phyloP scores from a whole-genome alignment of 305 asterid species.

The Fraxinus greggii region DNA sequence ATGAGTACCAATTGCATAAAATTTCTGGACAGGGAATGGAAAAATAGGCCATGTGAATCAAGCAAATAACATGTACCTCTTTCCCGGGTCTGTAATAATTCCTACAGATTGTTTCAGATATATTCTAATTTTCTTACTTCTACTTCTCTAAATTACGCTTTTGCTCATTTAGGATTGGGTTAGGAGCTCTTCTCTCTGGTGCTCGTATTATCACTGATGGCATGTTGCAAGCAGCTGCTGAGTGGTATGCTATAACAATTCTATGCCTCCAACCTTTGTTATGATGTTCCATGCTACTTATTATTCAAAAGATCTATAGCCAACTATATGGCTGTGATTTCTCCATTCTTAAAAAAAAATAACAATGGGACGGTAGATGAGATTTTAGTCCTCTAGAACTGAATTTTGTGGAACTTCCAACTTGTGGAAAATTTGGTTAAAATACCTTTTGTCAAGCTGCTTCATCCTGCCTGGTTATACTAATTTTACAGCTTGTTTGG shows the following conservation, averaged over 20 bases:
- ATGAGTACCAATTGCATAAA: slow-evolving; percentile 15
- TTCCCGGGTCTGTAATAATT: slow-evolving; percentile 65
- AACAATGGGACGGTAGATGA: background rate
- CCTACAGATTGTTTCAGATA: background rate
- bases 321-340: background rate
- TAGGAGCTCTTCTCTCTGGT: too few relatives aligned
- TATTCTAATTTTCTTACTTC: too few relatives aligned
- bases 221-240: too few relatives aligned
- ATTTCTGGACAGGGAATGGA: slow-evolving; percentile 66
- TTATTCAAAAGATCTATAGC: background rate
- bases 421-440: background rate
- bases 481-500: background rate
- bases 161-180: background rate
- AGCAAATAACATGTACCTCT: slow-evolving; percentile 98
- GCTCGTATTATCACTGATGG: too few relatives aligned
- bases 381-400: background rate
- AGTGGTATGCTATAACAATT: too few relatives aligned
- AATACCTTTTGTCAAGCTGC: background rate
- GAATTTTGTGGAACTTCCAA: background rate
- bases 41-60: slow-evolving; percentile 89
- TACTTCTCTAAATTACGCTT: background rate
- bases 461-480: background rate
- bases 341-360: background rate
- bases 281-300: too few relatives aligned
- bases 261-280: too few relatives aligned